phyloP scores from a whole-genome alignment of 163 green algal species.

The Coccomyxa subellipsoidea region DNA sequence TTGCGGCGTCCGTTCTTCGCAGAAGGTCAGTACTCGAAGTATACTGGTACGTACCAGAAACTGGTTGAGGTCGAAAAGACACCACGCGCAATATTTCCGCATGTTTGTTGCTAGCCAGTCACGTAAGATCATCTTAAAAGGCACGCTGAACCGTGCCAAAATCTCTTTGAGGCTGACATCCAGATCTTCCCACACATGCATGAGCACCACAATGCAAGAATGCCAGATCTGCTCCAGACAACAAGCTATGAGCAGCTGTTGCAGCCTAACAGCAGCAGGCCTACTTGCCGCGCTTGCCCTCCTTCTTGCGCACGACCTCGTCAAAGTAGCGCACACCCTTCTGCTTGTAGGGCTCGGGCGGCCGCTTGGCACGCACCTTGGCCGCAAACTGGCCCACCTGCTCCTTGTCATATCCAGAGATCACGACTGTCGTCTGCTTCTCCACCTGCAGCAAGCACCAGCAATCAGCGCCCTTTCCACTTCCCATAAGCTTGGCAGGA shows the following conservation, averaged over 20 bases:
- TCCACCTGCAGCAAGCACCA: slow-evolving; percentile 61
- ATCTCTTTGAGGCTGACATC: too few species aligned
- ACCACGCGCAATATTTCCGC: too few species aligned
- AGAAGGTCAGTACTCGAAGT: not conserved
- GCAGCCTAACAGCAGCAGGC: too few species aligned
- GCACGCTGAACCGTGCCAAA: too few species aligned
- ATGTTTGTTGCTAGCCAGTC: too few species aligned
- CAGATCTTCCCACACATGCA: too few species aligned
- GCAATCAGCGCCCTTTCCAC: not conserved
- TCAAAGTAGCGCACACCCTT: slow-evolving; percentile 89
- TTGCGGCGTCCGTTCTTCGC: not conserved
- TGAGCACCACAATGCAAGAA: too few species aligned
- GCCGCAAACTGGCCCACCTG: slow-evolving; percentile 79
- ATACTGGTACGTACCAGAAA: too few species aligned
- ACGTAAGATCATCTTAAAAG: too few species aligned
- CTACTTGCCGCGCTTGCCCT: slow-evolving; percentile 88
- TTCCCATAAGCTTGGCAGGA: not conserved
- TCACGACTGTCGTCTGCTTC: slow-evolving; percentile 76
- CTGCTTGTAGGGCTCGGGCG: slow-evolving; percentile 98
- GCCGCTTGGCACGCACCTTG: slow-evolving; percentile 70
- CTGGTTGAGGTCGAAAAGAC: too few species aligned
- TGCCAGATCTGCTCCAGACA: too few species aligned
- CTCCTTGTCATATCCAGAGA: slow-evolving; percentile 83
- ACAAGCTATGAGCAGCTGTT: too few species aligned
- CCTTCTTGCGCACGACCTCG: slow-evolving; percentile 92